Conservation (phyloP, 2,329 filamentous ascomycete genomes). For the Colletotrichum plurivorum region DNA sequence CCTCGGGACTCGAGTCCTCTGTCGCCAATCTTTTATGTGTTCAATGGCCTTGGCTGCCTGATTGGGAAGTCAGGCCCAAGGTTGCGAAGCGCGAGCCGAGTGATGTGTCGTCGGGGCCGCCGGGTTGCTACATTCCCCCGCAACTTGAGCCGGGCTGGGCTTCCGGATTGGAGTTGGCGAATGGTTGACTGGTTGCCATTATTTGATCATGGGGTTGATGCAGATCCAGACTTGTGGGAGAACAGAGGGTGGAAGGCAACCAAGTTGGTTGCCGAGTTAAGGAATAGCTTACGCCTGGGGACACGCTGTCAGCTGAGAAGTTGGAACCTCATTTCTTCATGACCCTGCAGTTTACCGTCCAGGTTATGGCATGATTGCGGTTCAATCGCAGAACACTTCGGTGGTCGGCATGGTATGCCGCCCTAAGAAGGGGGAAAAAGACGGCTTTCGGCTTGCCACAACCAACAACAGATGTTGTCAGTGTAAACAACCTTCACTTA, state of each 20-base stretch:
- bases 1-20: conserved; percentile 25
- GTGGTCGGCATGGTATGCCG: no score
- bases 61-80: conserved; percentile 17
- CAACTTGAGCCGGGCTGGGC: conserved; percentile 19
- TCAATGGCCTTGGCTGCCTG: conserved; percentile 11
- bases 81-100: conserved; percentile 2
- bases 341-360: no score
- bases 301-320: no score
- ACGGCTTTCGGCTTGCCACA: no score
- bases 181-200: not conserved
- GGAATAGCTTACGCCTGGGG: no score
- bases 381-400: no score
- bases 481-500: no score
- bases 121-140: conserved; percentile 21
- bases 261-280: not conserved
- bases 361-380: no score
- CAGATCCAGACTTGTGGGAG: not conserved
- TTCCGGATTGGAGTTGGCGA: conserved; percentile 5
- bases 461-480: no score
- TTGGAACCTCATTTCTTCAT: no score
- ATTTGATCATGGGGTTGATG: conserved; percentile 1
- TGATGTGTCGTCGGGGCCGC: conserved; percentile 11
- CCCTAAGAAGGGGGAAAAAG: no score
- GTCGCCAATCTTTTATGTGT: not conserved
- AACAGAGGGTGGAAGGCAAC: not conserved